Evolutionary conservation across 2,329 filamentous ascomycete species (phyloP), one percentile per base, ranked within the genome.

Genomic region (Calonectria pseudoturangicola): DNA sequence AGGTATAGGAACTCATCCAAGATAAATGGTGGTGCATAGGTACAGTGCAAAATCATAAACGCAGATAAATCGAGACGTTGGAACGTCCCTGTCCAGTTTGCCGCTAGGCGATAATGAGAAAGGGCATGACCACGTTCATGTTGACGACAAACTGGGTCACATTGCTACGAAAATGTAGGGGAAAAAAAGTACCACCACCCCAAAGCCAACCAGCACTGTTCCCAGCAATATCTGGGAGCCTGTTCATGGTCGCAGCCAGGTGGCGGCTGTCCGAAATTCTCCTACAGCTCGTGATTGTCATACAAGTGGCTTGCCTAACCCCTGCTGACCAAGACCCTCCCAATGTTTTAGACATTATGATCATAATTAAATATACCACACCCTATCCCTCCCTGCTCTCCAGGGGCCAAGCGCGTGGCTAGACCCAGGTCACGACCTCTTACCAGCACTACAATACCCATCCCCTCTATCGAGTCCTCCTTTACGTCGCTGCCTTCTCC

Each of bases 391-490:
- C 30, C 21, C 36, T 16, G n/a, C 9, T 18, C 8, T 8, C 27
- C 36, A 60, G 54, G 54, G 33, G 54, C 9, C 39, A 18, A 36
- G 54, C 18, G 30, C 54, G 21, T 18, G 9, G 48, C 15, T 8
- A 51, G 21, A 27, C 36, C 36, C 28, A 56, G 5, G 33, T 15
- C 21, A 13, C 33, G 39, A 13, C 54, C 54, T 41, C 33, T 33
- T 33, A n/a, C 41, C n/a, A 39, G 12, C 7, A 27, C 2, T 10
- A 10, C 13, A 54, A 79, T 81, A 70, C 79, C 78, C 9, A 81
- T 83, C 68, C 81, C 81, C 16, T 51, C 75, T 39, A 73, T 80
- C 39, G 73, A 78, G 3, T 54, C 63, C 62, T 36, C 36, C 43
- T 30, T 41, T 56, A 60, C 76, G 74, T 64, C 77, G 72, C 65